phyloP scores from a whole-genome alignment of 2,329 filamentous ascomycete species.

The Phoma sp. region DNA sequence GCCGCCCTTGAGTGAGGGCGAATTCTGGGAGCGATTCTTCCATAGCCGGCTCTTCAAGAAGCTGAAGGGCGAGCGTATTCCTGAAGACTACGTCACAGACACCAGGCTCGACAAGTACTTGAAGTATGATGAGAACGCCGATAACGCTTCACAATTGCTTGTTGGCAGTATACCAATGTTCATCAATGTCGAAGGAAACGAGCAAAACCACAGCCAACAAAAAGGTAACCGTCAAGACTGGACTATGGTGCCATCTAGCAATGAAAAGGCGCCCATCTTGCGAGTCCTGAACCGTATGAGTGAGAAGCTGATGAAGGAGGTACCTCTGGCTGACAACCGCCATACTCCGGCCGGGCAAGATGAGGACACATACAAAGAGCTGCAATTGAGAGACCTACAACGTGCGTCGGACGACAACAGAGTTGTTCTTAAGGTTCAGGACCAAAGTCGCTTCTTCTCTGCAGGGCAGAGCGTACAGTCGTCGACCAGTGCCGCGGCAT shows the following conservation, averaged over 20 bases:
- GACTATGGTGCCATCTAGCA: slow-evolving; percentile 81
- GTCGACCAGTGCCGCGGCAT: slow-evolving; percentile 60
- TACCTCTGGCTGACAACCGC: slow-evolving; percentile 76
- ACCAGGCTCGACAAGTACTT: slow-evolving; percentile 86
- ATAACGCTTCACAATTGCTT: slow-evolving; percentile 52
- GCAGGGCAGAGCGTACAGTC: slow-evolving; percentile 52
- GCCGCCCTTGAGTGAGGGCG: slow-evolving; percentile 71
- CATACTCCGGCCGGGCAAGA: slow-evolving; percentile 71
- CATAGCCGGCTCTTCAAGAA: slow-evolving; percentile 89
- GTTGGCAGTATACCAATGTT: slow-evolving; percentile 80
- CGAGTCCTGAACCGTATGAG: slow-evolving; percentile 88
- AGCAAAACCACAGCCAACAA: slow-evolving; percentile 88
- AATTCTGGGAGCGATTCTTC: slow-evolving; percentile 96
- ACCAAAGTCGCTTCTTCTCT: slow-evolving; percentile 84
- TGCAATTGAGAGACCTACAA: slow-evolving; percentile 80
- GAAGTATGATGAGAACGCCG: slow-evolving; percentile 68
- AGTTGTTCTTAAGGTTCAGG: slow-evolving; percentile 84
- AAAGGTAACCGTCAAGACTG: slow-evolving; percentile 86
- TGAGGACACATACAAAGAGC: slow-evolving; percentile 74
- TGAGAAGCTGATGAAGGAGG: slow-evolving; percentile 90
- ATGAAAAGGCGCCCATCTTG: slow-evolving; percentile 84
- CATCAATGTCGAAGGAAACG: slow-evolving; percentile 91
- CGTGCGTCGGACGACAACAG: slow-evolving; percentile 76
- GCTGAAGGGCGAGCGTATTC: slow-evolving; percentile 85
- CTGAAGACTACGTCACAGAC: slow-evolving; percentile 77